A percentile compares a stretch with the other conserved stretches of the same genome.
These are phyloP conservation scores for Botrytis cinerea DNA, from an alignment of 2,329 filamentous ascomycete species.

Conservation along the genomic window DNA sequence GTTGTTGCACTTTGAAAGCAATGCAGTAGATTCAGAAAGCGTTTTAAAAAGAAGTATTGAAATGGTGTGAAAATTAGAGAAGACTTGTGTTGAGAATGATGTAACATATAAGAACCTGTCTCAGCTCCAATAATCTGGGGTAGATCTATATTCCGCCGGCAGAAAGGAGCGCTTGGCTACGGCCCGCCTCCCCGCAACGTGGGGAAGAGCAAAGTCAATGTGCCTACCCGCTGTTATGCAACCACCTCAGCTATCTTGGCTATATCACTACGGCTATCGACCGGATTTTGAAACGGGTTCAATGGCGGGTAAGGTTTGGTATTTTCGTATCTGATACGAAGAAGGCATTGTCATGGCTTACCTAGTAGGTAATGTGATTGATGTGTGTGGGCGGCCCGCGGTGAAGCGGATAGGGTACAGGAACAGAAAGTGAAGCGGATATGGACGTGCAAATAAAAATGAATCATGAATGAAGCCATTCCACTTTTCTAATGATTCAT, in stretches of 20 bases:
- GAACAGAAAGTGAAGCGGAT: background rate
- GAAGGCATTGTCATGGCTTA: background rate
- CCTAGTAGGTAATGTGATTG: background rate
- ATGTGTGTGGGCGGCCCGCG: background rate
- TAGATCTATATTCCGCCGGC: background rate
- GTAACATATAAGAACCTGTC: background rate
- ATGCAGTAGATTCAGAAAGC: no score
- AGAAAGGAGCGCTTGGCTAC: background rate
- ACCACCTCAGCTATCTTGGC: background rate
- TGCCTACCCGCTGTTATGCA: background rate
- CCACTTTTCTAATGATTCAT: constrained; percentile 4
- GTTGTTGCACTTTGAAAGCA: background rate
- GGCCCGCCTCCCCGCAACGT: background rate
- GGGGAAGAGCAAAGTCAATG: background rate
- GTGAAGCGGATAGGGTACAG: background rate
- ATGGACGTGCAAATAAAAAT: background rate
- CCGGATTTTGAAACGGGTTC: background rate
- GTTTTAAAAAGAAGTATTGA: background rate
- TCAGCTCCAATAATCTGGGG: background rate
- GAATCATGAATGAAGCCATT: background rate
- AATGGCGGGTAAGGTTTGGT: no score
- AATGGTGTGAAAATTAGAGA: background rate
- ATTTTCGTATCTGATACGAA: background rate
- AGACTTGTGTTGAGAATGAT: background rate
- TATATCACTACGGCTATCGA: background rate